Base-by-base conservation (phyloP, 495 filamentous ascomycete genomes). In the Hypoxylon rickii region DNA sequence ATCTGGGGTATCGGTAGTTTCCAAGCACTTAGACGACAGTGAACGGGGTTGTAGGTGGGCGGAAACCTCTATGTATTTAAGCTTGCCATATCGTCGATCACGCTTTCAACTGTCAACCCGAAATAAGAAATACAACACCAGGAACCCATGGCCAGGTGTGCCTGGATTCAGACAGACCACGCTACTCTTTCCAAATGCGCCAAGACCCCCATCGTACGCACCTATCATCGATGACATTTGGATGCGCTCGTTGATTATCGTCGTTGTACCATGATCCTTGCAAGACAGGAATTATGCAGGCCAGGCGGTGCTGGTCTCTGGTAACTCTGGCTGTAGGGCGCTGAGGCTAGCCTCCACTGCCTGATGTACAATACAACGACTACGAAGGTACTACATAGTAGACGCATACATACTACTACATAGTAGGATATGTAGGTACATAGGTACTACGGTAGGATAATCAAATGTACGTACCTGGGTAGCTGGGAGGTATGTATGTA, bases 261-360 rank as follows among this genome's bases (percentile, higher is more conserved):
- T 56, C 51, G 44, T 45, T 55, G 58, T 61, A 56, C 58, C 58
- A 55, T 61, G 58, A 61, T 61, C 58, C 58, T 61, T 61, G 58
- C 47, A 31, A 51, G 58, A 55, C 51, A 56, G 58, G 51, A 61
- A 47, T 57, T 62, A 34, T 34, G 32, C 12, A 57, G n/a, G 52
- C 47, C 41, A 34, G 47, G 47, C 24, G 10, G n/a, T n/a, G n/a
- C n/a, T n/a, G n/a, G n/a, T n/a, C n/a, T n/a, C n/a, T n/a, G n/a
- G n/a, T n/a, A n/a, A n/a, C n/a, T n/a, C n/a, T n/a, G n/a, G n/a
- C n/a, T n/a, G n/a, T n/a, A n/a, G n/a, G n/a, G n/a, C n/a, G n/a
- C n/a, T n/a, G n/a, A n/a, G n/a, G n/a, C n/a, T n/a, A n/a, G n/a
- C n/a, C n/a, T n/a, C n/a, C n/a, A n/a, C n/a, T n/a, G n/a, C n/a